phyloP scores from a whole-genome alignment of 2,329 filamentous ascomycete species.

The Camptophora hylomeconis region DNA sequence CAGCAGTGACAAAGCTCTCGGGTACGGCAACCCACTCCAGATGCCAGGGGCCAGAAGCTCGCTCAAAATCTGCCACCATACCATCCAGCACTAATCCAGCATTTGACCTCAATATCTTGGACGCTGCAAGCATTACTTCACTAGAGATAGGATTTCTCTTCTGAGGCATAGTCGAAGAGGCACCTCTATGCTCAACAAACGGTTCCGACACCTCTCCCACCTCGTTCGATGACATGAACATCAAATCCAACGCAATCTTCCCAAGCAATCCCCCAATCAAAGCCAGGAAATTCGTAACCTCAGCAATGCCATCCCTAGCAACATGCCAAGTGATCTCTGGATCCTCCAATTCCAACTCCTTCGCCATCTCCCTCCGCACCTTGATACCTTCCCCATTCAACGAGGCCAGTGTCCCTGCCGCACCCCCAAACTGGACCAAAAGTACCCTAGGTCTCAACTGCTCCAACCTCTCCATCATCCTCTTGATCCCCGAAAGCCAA shows the following conservation, averaged over 20 bases:
- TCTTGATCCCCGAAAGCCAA: slow-evolving; percentile 37
- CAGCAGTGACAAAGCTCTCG: slow-evolving; percentile 39
- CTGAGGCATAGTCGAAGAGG: slow-evolving; percentile 45
- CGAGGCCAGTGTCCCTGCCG: slow-evolving; percentile 42
- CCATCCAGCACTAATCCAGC: slow-evolving; percentile 40
- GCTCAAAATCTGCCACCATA: slow-evolving; percentile 46
- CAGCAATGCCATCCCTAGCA: slow-evolving; percentile 40
- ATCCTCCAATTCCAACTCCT: slow-evolving; percentile 34
- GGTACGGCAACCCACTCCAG: slow-evolving; percentile 46
- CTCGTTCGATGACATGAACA: slow-evolving; percentile 46
- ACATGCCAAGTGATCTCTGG: slow-evolving; percentile 47
- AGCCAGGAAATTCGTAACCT: slow-evolving; percentile 41
- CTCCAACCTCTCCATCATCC: slow-evolving; percentile 35
- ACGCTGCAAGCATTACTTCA: slow-evolving; percentile 42
- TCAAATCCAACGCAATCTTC: slow-evolving; percentile 43
- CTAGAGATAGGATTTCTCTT: slow-evolving; percentile 47
- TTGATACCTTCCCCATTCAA: slow-evolving; percentile 36
- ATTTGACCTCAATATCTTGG: slow-evolving; percentile 40
- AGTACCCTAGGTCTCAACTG: slow-evolving; percentile 35
- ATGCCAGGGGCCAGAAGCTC: slow-evolving; percentile 46
- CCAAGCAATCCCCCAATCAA: slow-evolving; percentile 41
- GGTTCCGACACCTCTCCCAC: slow-evolving; percentile 42
- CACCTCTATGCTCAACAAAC: slow-evolving; percentile 41
- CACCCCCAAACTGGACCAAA: slow-evolving; percentile 44
- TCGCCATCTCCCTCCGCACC: slow-evolving; percentile 37